phyloP scores from a whole-genome alignment of 495 filamentous ascomycete genomes.

The Daldinia grandis region DNA sequence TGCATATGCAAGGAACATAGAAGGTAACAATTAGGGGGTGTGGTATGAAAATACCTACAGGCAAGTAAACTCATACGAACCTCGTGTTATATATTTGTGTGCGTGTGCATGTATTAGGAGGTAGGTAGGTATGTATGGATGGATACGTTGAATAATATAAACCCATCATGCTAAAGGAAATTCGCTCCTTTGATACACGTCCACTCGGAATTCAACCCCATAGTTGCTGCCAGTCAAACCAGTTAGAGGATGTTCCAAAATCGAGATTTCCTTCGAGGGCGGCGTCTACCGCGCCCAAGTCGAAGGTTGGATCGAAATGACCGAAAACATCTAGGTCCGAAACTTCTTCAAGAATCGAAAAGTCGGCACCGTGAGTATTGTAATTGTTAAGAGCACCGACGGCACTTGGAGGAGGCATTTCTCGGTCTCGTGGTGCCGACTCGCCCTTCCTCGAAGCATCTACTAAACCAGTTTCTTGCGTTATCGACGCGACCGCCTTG shows the following conservation, averaged over 20 bases:
- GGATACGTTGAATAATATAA: background rate
- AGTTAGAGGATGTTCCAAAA: slow-evolving; percentile 49
- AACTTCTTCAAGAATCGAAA: slow-evolving; percentile 45
- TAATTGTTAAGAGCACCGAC: slow-evolving; percentile 11
- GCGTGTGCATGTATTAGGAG: too few relatives aligned
- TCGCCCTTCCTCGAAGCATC: slow-evolving; percentile 37
- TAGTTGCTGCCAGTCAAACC: slow-evolving; percentile 48
- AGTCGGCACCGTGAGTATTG: slow-evolving; percentile 30
- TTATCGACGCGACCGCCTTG: slow-evolving; percentile 46
- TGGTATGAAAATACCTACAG: too few relatives aligned
- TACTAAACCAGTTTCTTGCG: slow-evolving; percentile 39
- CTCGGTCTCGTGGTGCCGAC: slow-evolving; percentile 19
- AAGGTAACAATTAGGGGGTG: too few relatives aligned
- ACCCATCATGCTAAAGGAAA: background rate
- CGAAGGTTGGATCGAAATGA: slow-evolving; percentile 55
- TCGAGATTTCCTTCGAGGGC: slow-evolving; percentile 54
- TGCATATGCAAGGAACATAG: background rate
- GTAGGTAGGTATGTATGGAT: background rate
- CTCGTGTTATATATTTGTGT: background rate
- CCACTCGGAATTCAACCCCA: slow-evolving; percentile 20
- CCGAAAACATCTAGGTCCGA: slow-evolving; percentile 54
- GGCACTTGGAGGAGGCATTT: slow-evolving; percentile 6
- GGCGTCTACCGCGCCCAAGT: slow-evolving; percentile 53
- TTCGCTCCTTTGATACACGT: too few relatives aligned
- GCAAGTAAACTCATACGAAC: background rate